These are phyloP conservation scores for Sporisorium graminicola DNA, from an alignment of 1,284 basidiomycete species.

Conservation along the genomic window DNA sequence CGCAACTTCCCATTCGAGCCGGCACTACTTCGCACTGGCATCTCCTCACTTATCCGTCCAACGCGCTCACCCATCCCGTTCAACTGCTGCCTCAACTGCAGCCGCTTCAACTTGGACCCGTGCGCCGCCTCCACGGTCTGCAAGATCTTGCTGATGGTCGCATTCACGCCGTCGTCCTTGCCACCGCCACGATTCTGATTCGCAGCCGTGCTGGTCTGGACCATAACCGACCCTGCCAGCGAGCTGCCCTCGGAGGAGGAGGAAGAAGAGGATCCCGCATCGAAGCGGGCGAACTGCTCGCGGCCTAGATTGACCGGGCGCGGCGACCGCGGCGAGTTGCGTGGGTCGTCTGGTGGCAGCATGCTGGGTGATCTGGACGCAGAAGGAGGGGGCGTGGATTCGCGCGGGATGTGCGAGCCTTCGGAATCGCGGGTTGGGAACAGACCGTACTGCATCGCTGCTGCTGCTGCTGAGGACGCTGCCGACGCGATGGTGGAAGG, in stretches of 20 bases:
- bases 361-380: neutral
- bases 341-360: conserved; percentile 26
- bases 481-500: neutral
- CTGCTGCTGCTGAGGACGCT: neutral
- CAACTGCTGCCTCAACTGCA: conserved; percentile 13
- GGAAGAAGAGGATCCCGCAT: conserved; percentile 5
- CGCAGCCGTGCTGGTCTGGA: conserved; percentile 8
- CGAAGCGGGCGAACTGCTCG: conserved; percentile 15
- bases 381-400: conserved; percentile 35
- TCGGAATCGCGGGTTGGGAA: conserved; percentile 5
- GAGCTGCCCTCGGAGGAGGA: conserved; percentile 7
- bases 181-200: conserved; percentile 1
- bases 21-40: neutral
- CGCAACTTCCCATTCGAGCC: neutral
- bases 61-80: neutral
- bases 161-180: conserved; percentile 1
- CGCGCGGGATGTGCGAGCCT: conserved; percentile 21
- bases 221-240: neutral
- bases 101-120: neutral
- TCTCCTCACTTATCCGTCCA: neutral
- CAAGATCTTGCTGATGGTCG: conserved; percentile 23
- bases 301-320: conserved; percentile 21
- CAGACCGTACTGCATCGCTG: neutral
- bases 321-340: conserved; percentile 30
- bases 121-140: conserved; percentile 20